phyloP scores from a whole-genome alignment of 345 rosid species.

The Microthlaspi erraticum region DNA sequence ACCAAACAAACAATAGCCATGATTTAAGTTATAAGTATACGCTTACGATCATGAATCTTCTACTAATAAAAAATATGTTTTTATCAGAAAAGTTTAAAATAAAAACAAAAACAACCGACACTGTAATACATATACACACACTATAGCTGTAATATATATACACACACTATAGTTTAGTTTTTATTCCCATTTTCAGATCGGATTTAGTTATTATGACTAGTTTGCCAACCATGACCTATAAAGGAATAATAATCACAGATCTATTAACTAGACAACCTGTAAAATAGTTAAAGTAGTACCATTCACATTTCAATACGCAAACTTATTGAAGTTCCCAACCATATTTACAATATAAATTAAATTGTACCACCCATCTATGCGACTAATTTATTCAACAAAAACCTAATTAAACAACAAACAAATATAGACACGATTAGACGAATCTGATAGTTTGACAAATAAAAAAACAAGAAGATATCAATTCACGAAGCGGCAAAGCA shows the following conservation, averaged over 20 bases:
- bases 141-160: too few relatives aligned
- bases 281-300: neutral
- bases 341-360: conserved; percentile 17
- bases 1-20: too few relatives aligned
- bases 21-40: too few relatives aligned
- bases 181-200: neutral
- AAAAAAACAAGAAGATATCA: neutral
- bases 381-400: conserved; percentile 10
- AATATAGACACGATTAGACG: neutral
- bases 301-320: neutral
- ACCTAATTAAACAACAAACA: neutral
- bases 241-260: conserved; percentile 4
- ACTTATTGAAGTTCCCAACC: conserved; percentile 29
- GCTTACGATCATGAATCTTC: too few relatives aligned
- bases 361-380: neutral
- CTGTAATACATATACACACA: too few relatives aligned
- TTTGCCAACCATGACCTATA: conserved; percentile 8
- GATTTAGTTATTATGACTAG: neutral
- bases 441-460: conserved; percentile 12
- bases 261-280: conserved; percentile 33
- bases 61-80: too few relatives aligned
- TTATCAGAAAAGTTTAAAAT: too few relatives aligned
- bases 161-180: too few relatives aligned
- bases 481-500: conserved; percentile 10
- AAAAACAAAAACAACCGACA: too few relatives aligned